Percentiles rank a stretch among this genome's conserved stretches.
These are phyloP conservation scores for Nemania diffusa DNA, from an alignment of 2,329 filamentous ascomycete species.

Conservation along the genomic window DNA sequence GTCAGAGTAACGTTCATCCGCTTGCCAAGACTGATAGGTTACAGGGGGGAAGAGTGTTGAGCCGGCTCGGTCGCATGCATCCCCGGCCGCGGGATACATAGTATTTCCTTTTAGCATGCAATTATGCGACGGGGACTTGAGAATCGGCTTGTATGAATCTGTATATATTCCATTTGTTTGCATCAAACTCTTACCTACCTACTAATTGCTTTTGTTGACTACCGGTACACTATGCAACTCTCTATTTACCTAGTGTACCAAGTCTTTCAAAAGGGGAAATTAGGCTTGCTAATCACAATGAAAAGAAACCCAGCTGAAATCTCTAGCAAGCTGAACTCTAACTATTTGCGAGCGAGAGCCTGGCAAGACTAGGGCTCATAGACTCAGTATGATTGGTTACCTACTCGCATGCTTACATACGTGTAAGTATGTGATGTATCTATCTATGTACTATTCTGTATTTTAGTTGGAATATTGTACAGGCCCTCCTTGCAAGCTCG, in stretches of 20 bases:
- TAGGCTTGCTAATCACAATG: constrained; percentile 22
- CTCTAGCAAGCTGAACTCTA: constrained; percentile 20
- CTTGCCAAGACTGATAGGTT: constrained; percentile 5
- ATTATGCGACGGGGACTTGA: not conserved
- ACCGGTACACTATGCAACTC: no score
- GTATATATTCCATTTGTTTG: constrained; percentile 4
- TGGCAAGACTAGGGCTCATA: not conserved
- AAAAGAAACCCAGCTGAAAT: constrained; percentile 16
- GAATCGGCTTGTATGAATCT: constrained; percentile 14
- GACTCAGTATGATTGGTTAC: constrained; percentile 9
- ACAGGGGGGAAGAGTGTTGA: constrained; percentile 32
- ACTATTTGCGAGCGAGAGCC: constrained; percentile 1
- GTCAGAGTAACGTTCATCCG: constrained; percentile 35
- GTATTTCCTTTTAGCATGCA: constrained; percentile 19
- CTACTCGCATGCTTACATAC: not conserved
- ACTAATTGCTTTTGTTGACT: not conserved
- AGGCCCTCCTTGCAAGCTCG: not conserved
- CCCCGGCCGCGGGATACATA: constrained; percentile 2
- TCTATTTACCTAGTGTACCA: not conserved
- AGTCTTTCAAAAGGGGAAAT: constrained; percentile 7
- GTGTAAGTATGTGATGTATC: not conserved
- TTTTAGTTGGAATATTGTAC: not conserved
- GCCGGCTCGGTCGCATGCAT: constrained; percentile 21
- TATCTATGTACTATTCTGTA: not conserved
- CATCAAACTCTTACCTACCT: not conserved